phyloP scores from a whole-genome alignment of 148 eudicot species.

The Limonium bicolor region DNA sequence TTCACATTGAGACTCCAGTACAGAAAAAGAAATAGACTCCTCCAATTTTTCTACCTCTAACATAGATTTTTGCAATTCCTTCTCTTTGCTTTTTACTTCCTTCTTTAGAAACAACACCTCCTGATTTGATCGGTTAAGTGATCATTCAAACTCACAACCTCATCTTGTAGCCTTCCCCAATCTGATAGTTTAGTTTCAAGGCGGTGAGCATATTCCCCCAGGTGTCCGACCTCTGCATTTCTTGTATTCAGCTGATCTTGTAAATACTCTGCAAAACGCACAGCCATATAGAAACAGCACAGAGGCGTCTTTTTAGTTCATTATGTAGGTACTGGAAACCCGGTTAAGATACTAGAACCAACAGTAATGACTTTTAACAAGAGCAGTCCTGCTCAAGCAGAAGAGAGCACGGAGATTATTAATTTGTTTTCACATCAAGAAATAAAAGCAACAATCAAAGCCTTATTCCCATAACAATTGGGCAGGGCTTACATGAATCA shows the following conservation, averaged over 20 bases:
- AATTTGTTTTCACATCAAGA: too few species aligned
- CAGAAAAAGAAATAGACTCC: slow-evolving; percentile 39
- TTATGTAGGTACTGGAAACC: too few species aligned
- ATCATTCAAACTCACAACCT: slow-evolving; percentile 25
- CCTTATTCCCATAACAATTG: too few species aligned
- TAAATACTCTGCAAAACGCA: slow-evolving; percentile 56
- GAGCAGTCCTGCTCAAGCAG: too few species aligned
- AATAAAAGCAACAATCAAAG: too few species aligned
- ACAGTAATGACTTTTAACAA: too few species aligned
- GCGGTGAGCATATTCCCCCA: slow-evolving; percentile 22
- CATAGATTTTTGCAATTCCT: slow-evolving; percentile 23
- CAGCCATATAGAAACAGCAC: too few species aligned
- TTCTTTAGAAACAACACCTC: slow-evolving; percentile 24
- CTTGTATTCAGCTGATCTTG: slow-evolving; percentile 53
- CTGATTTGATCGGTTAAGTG: slow-evolving; percentile 33
- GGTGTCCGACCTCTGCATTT: slow-evolving; percentile 21
- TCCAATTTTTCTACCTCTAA: slow-evolving; percentile 39
- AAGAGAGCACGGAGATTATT: too few species aligned
- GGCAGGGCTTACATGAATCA: too few species aligned
- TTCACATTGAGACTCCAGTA: slow-evolving; percentile 77
- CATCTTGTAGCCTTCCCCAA: slow-evolving; percentile 27
- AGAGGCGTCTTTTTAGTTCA: too few species aligned
- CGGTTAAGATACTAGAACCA: too few species aligned
- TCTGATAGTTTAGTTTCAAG: slow-evolving; percentile 26
- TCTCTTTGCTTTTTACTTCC: slow-evolving; percentile 36